Evolutionary conservation across 345 rosid genomes (phyloP).

Genomic region (Salix koriyanagi): DNA sequence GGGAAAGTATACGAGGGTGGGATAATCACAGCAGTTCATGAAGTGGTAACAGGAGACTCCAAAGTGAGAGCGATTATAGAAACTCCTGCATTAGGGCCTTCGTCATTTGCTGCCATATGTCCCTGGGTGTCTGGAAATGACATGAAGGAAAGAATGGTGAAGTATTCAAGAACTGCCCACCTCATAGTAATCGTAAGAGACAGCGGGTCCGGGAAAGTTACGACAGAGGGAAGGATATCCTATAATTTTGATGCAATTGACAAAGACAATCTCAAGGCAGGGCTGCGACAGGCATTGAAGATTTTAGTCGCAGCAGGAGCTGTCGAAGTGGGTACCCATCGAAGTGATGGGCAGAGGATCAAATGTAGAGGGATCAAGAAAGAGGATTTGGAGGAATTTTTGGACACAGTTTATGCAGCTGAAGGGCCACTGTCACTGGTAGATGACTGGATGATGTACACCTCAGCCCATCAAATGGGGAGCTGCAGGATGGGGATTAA

Average conservation of each 20-base stretch:
- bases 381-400: slow-evolving; percentile 45
- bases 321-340: slow-evolving; percentile 56
- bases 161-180: slow-evolving; percentile 54
- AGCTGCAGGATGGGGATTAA: slow-evolving; percentile 60
- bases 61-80: slow-evolving; percentile 48
- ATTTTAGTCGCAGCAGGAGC: slow-evolving; percentile 71
- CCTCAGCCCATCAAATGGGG: slow-evolving; percentile 70
- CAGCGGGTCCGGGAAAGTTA: slow-evolving; percentile 42
- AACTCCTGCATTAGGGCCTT: slow-evolving; percentile 53
- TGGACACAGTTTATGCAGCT: slow-evolving; percentile 33
- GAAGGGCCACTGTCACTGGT: slow-evolving; percentile 32
- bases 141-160: slow-evolving; percentile 46
- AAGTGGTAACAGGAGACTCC: slow-evolving; percentile 16
- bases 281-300: slow-evolving; percentile 43
- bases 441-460: slow-evolving; percentile 37
- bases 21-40: slow-evolving; percentile 50
- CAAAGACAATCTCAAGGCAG: slow-evolving; percentile 39
- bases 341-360: slow-evolving; percentile 57
- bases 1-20: slow-evolving; percentile 62
- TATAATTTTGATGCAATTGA: slow-evolving; percentile 33
- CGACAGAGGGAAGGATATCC: slow-evolving; percentile 39
- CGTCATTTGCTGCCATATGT: slow-evolving; percentile 29
- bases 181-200: slow-evolving; percentile 45
- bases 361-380: slow-evolving; percentile 37
- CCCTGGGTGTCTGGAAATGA: slow-evolving; percentile 67